Base-by-base conservation (phyloP, 345 rosid species). In the Brassica carinata region DNA sequence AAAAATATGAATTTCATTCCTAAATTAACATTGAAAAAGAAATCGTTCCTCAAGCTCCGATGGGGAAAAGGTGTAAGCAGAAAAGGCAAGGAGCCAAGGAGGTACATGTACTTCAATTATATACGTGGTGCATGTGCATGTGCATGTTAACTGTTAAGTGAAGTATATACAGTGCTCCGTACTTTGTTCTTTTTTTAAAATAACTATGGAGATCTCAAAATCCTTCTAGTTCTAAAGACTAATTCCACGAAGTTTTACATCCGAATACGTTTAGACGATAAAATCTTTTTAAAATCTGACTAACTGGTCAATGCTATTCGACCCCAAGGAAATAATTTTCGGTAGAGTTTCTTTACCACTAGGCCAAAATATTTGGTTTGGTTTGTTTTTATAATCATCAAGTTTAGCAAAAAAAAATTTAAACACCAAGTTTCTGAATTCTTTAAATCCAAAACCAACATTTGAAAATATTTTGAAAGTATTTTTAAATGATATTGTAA, bases 71-170 rank as follows among this genome's bases (percentile, higher is more conserved):
- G 53, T 33, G 65, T 14, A 9, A 31, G 64, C 27, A 9, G 48
- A 40, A 40, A 40, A 55, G 29, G 23, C 34, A 45, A 62, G 48
- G 34, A 69, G 15, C 26, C 26, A 23, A 23, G 26, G 26, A 23
- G 30, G 7, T 55, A 26, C 30, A 76, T 69, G 26, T 71, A 33
- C 57, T 63, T 26, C 30, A 72, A 64, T n/a, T 64, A 55, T 31
- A 57, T 73, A 67, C 78, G 74, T 79, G 30, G 55, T 74, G 78
- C 83, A 74, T 79, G 74, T 78, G 76, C 76, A 78, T 78, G 26
- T 23, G 26, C 26, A 23, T 23, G 26, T 23, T 23, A 23, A 23
- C 26, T 23, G 81, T 63, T 53, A 63, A 31, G 70, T 33, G 33
- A 69, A 69, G 8, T 9, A 40, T 61, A 69, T 69, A 69, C 53